phyloP scores from a whole-genome alignment of 2,329 filamentous ascomycete genomes.

The Coniochaeta sp. region DNA sequence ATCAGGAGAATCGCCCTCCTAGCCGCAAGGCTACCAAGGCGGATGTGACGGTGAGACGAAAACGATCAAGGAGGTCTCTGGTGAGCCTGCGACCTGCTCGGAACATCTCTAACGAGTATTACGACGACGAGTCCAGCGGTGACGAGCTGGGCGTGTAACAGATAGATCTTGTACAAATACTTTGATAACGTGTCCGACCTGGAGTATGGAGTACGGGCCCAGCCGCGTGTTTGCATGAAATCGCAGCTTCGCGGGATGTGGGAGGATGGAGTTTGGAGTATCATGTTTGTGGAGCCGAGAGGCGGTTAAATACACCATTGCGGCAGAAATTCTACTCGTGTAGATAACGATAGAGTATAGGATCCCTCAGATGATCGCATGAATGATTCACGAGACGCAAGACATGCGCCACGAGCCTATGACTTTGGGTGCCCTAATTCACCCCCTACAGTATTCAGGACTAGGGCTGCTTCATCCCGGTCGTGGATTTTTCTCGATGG shows the following conservation, averaged over 20 bases:
- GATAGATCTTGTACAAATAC: neutral
- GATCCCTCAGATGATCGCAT: neutral
- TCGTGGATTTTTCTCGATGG: neutral
- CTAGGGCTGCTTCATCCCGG: neutral
- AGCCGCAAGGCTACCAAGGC: neutral
- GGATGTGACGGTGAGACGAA: neutral
- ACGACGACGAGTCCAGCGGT: neutral
- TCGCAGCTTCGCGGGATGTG: neutral
- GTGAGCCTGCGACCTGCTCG: neutral
- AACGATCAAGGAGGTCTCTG: neutral
- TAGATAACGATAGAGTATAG: neutral
- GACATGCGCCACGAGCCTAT: neutral
- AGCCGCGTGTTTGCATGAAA: neutral
- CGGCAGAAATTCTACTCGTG: neutral
- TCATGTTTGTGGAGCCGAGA: neutral
- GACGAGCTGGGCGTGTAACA: slow-evolving; percentile 1
- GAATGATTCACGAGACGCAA: neutral
- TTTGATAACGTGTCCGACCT: neutral
- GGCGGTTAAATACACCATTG: neutral
- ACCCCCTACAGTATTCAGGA: neutral
- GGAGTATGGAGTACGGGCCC: neutral
- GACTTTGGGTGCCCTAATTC: neutral
- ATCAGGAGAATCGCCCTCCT: slow-evolving; percentile 1
- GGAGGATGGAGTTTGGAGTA: neutral
- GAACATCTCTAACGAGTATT: neutral